Evolutionary conservation across 2,329 filamentous ascomycete species (phyloP).

Genomic region (Fusarium domesticum): DNA sequence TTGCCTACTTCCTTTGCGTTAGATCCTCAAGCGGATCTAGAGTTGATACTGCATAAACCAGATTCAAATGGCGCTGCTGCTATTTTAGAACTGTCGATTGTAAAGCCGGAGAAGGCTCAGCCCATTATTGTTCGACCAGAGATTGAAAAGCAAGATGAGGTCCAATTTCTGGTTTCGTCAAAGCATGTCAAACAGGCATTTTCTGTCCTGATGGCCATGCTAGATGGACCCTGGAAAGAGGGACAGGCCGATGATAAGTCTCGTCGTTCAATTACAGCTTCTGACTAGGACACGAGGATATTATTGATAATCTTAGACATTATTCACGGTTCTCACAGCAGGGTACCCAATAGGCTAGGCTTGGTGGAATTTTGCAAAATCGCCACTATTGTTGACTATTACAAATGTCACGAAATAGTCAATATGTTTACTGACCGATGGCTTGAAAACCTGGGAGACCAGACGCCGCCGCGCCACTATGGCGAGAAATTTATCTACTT

Average conservation of each 20-base stretch:
- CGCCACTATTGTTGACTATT: conserved; percentile 9
- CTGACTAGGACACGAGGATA: background rate
- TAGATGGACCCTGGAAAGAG: conserved; percentile 1
- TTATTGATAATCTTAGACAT: background rate
- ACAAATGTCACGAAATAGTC: conserved; percentile 1
- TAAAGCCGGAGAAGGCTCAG: background rate
- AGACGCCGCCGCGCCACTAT: background rate
- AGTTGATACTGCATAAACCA: background rate
- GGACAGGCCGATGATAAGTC: background rate
- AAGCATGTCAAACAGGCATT: conserved; percentile 1
- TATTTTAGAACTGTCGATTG: background rate
- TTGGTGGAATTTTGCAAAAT: background rate
- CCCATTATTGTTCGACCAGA: too few relatives aligned
- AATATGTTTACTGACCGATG: background rate
- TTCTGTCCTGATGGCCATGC: background rate
- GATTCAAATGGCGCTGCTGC: background rate
- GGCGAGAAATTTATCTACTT: background rate
- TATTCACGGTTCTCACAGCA: background rate
- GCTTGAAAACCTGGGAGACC: background rate
- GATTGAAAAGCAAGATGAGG: background rate
- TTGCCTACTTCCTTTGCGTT: too few relatives aligned
- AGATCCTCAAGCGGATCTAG: background rate
- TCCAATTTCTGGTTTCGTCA: conserved; percentile 1
- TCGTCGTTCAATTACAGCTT: background rate
- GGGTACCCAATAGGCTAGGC: background rate